Evolutionary conservation across 331 rosid species (phyloP).

Genomic region (Acacia concinna): DNA sequence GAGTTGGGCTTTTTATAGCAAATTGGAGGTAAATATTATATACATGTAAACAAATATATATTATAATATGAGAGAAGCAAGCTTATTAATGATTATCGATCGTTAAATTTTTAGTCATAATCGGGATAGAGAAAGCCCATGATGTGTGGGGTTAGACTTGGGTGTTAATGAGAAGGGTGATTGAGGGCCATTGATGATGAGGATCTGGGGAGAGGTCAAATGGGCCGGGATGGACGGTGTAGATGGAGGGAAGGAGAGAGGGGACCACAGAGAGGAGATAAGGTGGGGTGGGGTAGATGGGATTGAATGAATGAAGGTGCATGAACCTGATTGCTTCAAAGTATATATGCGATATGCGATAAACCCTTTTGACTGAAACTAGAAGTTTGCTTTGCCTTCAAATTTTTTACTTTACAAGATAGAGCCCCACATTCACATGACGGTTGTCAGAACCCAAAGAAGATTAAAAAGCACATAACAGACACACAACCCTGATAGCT

Average conservation of each 20-base stretch:
- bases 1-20: conserved; percentile 55
- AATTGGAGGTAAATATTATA: conserved; percentile 25
- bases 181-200: conserved; percentile 31
- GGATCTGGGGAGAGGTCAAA: conserved; percentile 34
- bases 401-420: conserved; percentile 31
- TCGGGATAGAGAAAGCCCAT: conserved; percentile 53
- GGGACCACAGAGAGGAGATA: conserved; percentile 42
- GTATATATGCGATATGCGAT: conserved; percentile 2
- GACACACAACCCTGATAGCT: background rate
- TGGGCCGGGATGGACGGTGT: conserved; percentile 42
- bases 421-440: conserved; percentile 70
- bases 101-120: conserved; percentile 28
- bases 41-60: too few species aligned
- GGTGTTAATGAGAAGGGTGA: background rate
- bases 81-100: conserved; percentile 42
- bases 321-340: conserved; percentile 47
- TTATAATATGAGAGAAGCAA: conserved; percentile 10
- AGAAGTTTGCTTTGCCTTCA: conserved; percentile 36
- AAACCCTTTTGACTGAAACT: conserved; percentile 41
- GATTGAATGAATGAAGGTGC: conserved; percentile 57
- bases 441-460: conserved; percentile 50
- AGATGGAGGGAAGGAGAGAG: background rate
- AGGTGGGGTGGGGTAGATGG: conserved; percentile 35
- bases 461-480: background rate
- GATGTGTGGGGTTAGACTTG: conserved; percentile 60